These are phyloP conservation scores for Cyberlindnera maritima DNA, from an alignment of 805 yeast genomes.

Conservation along the genomic window DNA sequence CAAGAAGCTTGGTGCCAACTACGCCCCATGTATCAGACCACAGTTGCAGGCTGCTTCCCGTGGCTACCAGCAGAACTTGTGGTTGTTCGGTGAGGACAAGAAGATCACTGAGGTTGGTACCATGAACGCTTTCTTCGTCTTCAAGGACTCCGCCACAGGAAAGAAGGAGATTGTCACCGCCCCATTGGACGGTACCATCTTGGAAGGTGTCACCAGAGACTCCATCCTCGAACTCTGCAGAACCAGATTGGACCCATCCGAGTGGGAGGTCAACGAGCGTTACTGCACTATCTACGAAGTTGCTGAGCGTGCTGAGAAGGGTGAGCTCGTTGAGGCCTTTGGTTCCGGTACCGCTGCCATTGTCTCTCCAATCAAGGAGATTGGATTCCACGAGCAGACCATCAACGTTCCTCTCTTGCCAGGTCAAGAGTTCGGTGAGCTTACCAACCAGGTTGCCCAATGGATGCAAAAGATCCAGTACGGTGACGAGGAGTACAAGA, in stretches of 20 bases:
- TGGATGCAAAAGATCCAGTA: slow-evolving; percentile 93
- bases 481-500: slow-evolving; percentile 69
- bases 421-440: slow-evolving; percentile 75
- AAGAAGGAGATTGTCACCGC: slow-evolving; percentile 92
- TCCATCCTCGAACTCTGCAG: slow-evolving; percentile 77
- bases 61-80: slow-evolving; percentile 94
- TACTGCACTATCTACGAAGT: slow-evolving; percentile 80
- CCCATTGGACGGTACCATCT: slow-evolving; percentile 94
- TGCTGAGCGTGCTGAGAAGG: slow-evolving; percentile 69
- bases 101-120: slow-evolving; percentile 95
- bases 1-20: slow-evolving; percentile 94
- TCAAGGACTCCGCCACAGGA: slow-evolving; percentile 71
- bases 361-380: slow-evolving; percentile 88
- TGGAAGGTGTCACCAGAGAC: slow-evolving; percentile 96
- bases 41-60: slow-evolving; percentile 85
- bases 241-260: slow-evolving; percentile 66
- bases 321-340: slow-evolving; percentile 89
- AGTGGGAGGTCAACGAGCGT: slow-evolving; percentile 86
- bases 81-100: slow-evolving; percentile 92
- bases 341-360: slow-evolving; percentile 98
- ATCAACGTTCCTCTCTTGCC: slow-evolving; percentile 76
- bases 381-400: slow-evolving; percentile 73
- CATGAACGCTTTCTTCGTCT: slow-evolving; percentile 91
- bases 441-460: slow-evolving; percentile 72
- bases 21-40: slow-evolving; percentile 93